Base-by-base conservation (phyloP, 768 basidiomycete species). In the Lentinula lateritia region DNA sequence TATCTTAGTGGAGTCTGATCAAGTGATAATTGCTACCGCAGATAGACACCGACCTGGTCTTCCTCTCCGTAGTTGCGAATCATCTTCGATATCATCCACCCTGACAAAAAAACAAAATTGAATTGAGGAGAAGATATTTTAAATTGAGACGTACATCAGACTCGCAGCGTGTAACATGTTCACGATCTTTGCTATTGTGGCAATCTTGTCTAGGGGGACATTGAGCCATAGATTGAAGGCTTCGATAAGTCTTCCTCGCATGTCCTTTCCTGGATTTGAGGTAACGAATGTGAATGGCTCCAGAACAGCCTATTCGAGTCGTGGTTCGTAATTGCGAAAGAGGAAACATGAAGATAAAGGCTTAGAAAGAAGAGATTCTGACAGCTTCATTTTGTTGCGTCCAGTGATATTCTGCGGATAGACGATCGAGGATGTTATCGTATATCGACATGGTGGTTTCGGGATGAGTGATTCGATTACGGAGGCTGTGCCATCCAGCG, bases 101-200 rank as follows among this genome's bases (percentile, higher is more conserved):
- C 94, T 97, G 28, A 71, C 6, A 56, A 5, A 52, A 48, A 52
- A 13, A 62, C 52, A 8, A 45, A 58, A 28, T 63, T 41, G 42
- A 32, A 58, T 41, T 12, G n/a, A n/a, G 35, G 46, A 35, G 35
- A 32, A 18, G 34, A 57, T 1, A 13, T 36, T 39, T 39, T 12
- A 20, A 32, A 34, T 23, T 48, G 35, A 15, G 46, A 72, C 83
- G 69, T 67, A 95, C 95, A 98, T 81, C 28, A 99, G 79, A 71
- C 92, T 94, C 5, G 95, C 95, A 57, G 88, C 93, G 67, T 99
- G 97, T 18, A 98, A 78, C 94, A 96, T 98, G 68, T 86, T 87
- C 38, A 99, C 91, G 58, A 99, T 84, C 64, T 81, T 82, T 2
- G 87, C 82, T 62, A 99, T 94, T 46, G 90, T 76, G 32, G 72